phyloP scores from a whole-genome alignment of 2,329 filamentous ascomycete species.

The Arthrobotrys entomopaga region DNA sequence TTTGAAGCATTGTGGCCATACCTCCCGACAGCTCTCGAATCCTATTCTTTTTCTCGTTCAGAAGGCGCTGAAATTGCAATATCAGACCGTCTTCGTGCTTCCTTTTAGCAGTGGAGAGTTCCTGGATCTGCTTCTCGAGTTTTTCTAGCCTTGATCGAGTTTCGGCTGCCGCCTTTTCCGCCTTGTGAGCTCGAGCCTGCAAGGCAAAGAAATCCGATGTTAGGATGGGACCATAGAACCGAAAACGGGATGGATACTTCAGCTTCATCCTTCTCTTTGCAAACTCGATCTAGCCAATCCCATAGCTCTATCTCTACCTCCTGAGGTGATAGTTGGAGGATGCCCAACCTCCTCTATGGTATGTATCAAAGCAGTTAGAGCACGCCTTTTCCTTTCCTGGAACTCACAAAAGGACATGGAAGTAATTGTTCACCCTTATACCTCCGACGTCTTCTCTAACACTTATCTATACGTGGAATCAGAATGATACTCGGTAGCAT shows the following conservation, averaged over 20 bases:
- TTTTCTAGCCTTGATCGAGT: constrained; percentile 29
- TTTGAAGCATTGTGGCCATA: not conserved
- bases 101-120: constrained; percentile 39
- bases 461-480: constrained; percentile 24
- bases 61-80: constrained; percentile 44
- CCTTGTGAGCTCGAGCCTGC: constrained; percentile 10
- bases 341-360: constrained; percentile 29
- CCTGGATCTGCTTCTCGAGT: constrained; percentile 40
- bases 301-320: constrained; percentile 53
- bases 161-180: constrained; percentile 34
- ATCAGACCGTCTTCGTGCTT: constrained; percentile 49
- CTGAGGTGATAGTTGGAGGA: constrained; percentile 35
- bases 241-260: constrained; percentile 7
- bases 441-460: constrained; percentile 49
- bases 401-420: not conserved
- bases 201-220: not conserved
- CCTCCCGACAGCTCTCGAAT: constrained; percentile 39
- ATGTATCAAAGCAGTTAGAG: not conserved
- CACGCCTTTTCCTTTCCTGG: not conserved
- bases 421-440: constrained; percentile 22
- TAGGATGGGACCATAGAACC: not conserved
- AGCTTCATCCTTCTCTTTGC: constrained; percentile 43
- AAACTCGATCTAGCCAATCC: constrained; percentile 47
- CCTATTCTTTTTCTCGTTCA: constrained; percentile 52
- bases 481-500: not conserved